Evolutionary conservation across 495 filamentous ascomycete species (phyloP).

Genomic region (Tuber magnatum): DNA sequence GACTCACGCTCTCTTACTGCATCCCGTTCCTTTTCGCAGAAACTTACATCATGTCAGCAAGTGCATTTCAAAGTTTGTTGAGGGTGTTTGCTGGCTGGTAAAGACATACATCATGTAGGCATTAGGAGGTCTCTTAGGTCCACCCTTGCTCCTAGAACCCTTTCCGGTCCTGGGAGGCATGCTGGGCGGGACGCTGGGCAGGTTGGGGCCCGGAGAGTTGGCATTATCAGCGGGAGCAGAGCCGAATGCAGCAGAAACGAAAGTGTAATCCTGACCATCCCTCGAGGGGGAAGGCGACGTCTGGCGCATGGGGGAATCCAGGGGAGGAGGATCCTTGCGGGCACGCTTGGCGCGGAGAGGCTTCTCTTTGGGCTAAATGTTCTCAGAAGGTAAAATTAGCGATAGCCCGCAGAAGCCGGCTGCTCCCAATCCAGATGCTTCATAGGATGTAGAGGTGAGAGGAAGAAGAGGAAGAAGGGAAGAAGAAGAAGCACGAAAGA

Average conservation of each 20-base stretch:
- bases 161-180: constrained; percentile 34
- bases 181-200: constrained; percentile 22
- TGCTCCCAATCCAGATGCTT: too few species aligned
- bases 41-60: constrained; percentile 40
- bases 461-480: not conserved
- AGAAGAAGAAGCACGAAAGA: constrained; percentile 20
- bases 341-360: constrained; percentile 81
- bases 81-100: constrained; percentile 13
- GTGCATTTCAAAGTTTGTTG: constrained; percentile 26
- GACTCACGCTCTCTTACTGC: constrained; percentile 39
- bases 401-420: constrained; percentile 35
- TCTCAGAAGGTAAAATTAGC: constrained; percentile 22
- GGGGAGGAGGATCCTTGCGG: constrained; percentile 45
- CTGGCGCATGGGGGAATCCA: constrained; percentile 38
- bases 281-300: constrained; percentile 35
- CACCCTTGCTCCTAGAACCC: constrained; percentile 37
- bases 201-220: constrained; percentile 21
- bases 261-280: constrained; percentile 24
- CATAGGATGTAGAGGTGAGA: not conserved
- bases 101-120: constrained; percentile 41
- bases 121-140: constrained; percentile 41
- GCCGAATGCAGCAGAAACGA: constrained; percentile 26
- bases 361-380: constrained; percentile 72
- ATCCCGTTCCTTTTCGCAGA: constrained; percentile 42
- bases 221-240: constrained; percentile 14